Evolutionary conservation across 768 basidiomycete species (phyloP).

Genomic region (Tephrocybe sp.): DNA sequence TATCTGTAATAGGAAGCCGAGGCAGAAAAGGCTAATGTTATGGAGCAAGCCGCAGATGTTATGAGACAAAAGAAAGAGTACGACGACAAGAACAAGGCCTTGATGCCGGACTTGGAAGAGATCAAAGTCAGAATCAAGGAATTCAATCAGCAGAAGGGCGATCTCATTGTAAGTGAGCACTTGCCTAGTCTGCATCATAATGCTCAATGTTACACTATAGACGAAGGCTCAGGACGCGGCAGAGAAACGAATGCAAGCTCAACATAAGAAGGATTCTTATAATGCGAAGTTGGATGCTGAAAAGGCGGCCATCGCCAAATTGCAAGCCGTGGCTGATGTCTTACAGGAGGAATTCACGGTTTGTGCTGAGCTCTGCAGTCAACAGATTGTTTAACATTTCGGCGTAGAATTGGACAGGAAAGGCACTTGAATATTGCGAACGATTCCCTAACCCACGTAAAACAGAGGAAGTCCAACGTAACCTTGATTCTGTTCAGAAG

Average conservation of each 20-base stretch:
- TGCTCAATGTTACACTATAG: not conserved
- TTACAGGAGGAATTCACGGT: conserved; percentile 68
- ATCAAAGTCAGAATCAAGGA: conserved; percentile 50
- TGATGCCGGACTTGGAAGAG: conserved; percentile 43
- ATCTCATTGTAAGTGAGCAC: conserved; percentile 42
- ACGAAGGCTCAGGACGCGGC: conserved; percentile 47
- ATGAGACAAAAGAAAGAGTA: conserved; percentile 43
- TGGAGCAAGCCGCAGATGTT: conserved; percentile 51
- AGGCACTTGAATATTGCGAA: conserved; percentile 63
- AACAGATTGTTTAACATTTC: not conserved
- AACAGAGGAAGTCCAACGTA: conserved; percentile 53
- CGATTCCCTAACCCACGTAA: conserved; percentile 59
- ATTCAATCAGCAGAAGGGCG: conserved; percentile 45
- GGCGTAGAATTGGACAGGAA: conserved; percentile 58
- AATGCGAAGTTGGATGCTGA: conserved; percentile 53
- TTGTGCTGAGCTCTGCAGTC: conserved; percentile 17
- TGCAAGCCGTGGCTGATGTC: conserved; percentile 46
- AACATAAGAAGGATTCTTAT: conserved; percentile 48
- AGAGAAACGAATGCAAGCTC: conserved; percentile 47
- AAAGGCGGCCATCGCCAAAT: conserved; percentile 39
- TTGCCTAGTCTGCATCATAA: not conserved
- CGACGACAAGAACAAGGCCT: conserved; percentile 41
- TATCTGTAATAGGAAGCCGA: conserved; percentile 47
- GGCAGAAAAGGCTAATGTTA: conserved; percentile 46
- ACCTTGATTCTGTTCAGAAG: conserved; percentile 60